These are phyloP conservation scores for Pseudotsuga menziesii DNA, from an alignment of 75 land plant genomes.

Conservation along the genomic window DNA sequence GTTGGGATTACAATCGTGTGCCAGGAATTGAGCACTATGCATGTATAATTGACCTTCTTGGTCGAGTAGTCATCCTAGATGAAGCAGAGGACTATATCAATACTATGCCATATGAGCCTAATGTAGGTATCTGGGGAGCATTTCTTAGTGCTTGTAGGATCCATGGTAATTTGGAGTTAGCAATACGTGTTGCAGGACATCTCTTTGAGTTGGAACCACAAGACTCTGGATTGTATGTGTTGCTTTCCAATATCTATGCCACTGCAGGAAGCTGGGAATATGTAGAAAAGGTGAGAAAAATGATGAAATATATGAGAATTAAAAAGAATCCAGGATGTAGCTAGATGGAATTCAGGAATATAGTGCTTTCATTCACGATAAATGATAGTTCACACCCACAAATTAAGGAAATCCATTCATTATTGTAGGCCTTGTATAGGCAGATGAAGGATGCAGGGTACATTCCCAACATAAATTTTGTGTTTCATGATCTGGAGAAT, in stretches of 20 bases:
- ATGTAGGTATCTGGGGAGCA: constrained; percentile 29
- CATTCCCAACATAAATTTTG: constrained; percentile 40
- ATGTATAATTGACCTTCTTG: no score
- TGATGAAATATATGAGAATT: constrained; percentile 28
- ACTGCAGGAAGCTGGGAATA: constrained; percentile 37
- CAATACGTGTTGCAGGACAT: constrained; percentile 28
- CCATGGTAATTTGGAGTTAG: constrained; percentile 40
- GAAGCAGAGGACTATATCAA: no score
- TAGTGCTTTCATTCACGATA: no score
- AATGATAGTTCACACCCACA: no score
- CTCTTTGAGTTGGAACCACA: constrained; percentile 37
- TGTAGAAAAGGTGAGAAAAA: constrained; percentile 29
- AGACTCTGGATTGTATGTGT: constrained; percentile 41
- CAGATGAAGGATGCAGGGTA: constrained; percentile 45
- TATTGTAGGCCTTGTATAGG: constrained; percentile 15
- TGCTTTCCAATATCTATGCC: constrained; percentile 54
- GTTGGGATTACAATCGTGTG: no score
- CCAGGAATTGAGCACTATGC: no score
- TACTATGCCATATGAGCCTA: no score
- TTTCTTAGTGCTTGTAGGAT: constrained; percentile 41
- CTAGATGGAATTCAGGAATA: constrained; percentile 14
- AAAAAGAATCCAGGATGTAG: constrained; percentile 52
- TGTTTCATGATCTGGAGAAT: constrained; percentile 24
- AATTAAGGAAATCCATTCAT: background rate
- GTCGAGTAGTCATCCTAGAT: no score